A percentile compares a stretch with the other conserved stretches of the same genome.
Evolutionary conservation across 2,329 filamentous ascomycete genomes (phyloP).

Genomic region (Aschersonia sp.): DNA sequence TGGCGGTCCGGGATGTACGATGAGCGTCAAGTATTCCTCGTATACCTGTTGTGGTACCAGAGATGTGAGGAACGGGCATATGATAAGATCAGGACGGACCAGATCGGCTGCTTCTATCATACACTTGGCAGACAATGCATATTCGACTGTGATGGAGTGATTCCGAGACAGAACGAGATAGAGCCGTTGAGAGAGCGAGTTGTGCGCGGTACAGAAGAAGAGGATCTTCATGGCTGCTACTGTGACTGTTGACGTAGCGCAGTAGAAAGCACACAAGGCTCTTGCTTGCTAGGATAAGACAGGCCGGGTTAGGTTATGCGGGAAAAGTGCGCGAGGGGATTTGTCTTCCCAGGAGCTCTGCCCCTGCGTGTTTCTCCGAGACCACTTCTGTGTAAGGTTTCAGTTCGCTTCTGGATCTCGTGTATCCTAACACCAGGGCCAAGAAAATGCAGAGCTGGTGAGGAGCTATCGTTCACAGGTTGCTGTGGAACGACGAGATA

Average conservation of each 20-base stretch:
- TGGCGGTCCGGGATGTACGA: slow-evolving; percentile 25
- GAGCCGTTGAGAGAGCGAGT: slow-evolving; percentile 25
- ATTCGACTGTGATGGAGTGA: slow-evolving; percentile 24
- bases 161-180: slow-evolving; percentile 18
- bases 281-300: no score
- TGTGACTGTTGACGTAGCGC: background rate
- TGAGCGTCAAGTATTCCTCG: slow-evolving; percentile 20
- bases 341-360: no score
- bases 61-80: slow-evolving; percentile 26
- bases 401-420: no score
- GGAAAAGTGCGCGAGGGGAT: no score
- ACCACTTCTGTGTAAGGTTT: no score
- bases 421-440: no score
- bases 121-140: slow-evolving; percentile 15
- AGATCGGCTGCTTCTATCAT: slow-evolving; percentile 24
- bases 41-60: slow-evolving; percentile 21
- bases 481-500: no score
- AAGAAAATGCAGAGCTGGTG: no score
- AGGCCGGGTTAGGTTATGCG: no score
- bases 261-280: no score
- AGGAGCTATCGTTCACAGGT: no score
- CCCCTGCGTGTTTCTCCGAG: no score
- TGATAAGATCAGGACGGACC: slow-evolving; percentile 21
- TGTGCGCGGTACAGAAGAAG: slow-evolving; percentile 29
- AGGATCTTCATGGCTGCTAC: slow-evolving; percentile 20